These are phyloP conservation scores for Ganoderma sinense DNA, from an alignment of 1,284 basidiomycete genomes.

Conservation along the genomic window DNA sequence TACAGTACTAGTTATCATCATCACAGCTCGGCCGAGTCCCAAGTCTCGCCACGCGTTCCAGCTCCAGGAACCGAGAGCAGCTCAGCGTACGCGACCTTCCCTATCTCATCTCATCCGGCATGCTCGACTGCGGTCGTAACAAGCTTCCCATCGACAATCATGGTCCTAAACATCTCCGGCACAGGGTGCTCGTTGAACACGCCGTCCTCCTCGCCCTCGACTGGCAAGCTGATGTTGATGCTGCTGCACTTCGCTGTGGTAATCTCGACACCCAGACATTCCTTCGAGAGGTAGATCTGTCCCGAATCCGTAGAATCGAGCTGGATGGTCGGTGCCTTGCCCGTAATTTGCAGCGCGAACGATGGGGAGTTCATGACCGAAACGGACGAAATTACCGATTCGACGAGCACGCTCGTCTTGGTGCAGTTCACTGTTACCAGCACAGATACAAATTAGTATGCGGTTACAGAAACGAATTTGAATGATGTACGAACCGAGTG, in stretches of 20 bases:
- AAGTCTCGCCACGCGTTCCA: background rate
- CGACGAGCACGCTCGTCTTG: conserved; percentile 90
- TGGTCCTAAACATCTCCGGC: conserved; percentile 96
- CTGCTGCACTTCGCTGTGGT: conserved; percentile 95
- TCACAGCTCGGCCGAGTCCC: conserved; percentile 3
- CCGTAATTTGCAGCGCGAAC: conserved; percentile 93
- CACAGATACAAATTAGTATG: background rate
- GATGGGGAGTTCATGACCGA: conserved; percentile 92
- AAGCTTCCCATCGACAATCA: conserved; percentile 85
- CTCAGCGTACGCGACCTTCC: background rate
- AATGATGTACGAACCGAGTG: conserved; percentile 69
- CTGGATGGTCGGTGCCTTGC: conserved; percentile 90
- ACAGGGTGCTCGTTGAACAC: conserved; percentile 91
- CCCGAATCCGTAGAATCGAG: conserved; percentile 96
- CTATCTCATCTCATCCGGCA: conserved; percentile 56
- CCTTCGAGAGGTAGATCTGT: conserved; percentile 92
- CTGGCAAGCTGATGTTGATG: conserved; percentile 93
- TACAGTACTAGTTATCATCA: background rate
- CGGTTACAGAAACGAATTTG: background rate
- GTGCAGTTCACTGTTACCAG: conserved; percentile 79
- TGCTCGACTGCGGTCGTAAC: conserved; percentile 93
- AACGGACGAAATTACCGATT: conserved; percentile 91
- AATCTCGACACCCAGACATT: conserved; percentile 84
- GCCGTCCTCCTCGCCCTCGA: conserved; percentile 90
- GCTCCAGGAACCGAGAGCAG: background rate